Evolutionary conservation across 371 early-diverging fungal species (phyloP).

Genomic region (Parasitella parasitica): DNA sequence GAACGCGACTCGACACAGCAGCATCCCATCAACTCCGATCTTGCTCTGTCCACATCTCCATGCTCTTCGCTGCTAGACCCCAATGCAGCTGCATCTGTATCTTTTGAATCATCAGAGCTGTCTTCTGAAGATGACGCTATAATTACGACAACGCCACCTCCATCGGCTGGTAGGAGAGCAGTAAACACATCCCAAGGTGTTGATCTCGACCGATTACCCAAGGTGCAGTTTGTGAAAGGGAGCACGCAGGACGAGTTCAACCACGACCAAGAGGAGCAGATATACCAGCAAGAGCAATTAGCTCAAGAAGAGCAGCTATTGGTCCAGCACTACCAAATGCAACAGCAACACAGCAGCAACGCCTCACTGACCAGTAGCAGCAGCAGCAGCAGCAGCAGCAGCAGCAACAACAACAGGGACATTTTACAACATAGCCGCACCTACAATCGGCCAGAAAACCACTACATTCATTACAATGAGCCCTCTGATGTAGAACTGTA

Average conservation of each 20-base stretch:
- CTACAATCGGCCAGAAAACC: constrained; percentile 45
- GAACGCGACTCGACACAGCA: not conserved
- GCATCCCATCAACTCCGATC: not conserved
- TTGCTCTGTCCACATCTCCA: not conserved
- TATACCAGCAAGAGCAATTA: not conserved
- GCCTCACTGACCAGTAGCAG: not conserved
- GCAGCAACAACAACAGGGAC: not conserved
- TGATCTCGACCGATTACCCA: not conserved
- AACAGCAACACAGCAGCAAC: not conserved
- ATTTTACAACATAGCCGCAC: not conserved
- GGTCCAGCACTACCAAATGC: not conserved
- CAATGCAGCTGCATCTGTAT: not conserved
- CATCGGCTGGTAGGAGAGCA: no score
- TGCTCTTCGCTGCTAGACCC: not conserved
- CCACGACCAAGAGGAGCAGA: not conserved
- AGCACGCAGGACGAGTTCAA: not conserved
- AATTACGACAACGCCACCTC: not conserved
- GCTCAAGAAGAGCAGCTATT: constrained; percentile 6
- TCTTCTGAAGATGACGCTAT: constrained; percentile 4
- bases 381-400: no score
- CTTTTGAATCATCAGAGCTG: not conserved
- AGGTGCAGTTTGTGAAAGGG: not conserved
- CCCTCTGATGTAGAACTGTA: constrained; percentile 80
- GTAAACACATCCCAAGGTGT: not conserved
- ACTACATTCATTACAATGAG: constrained; percentile 67